Conservation (phyloP, 768 basidiomycete species). For the Suillus cothurnatus region DNA sequence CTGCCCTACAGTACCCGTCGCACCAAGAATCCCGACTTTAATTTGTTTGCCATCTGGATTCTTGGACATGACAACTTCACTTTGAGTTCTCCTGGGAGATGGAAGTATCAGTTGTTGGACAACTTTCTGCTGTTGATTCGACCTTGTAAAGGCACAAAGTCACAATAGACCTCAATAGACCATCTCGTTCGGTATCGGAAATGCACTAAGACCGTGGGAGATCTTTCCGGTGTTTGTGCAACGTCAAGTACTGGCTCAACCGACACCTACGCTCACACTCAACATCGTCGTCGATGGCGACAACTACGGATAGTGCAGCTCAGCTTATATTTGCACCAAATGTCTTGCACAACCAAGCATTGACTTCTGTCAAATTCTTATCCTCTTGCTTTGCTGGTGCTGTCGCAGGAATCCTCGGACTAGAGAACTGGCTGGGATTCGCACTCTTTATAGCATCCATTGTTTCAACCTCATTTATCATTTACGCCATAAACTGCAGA, state of each 20-base stretch:
- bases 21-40: constrained; percentile 79
- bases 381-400: constrained; percentile 86
- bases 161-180: no score
- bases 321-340: constrained; percentile 71
- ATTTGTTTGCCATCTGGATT: constrained; percentile 25
- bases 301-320: constrained; percentile 49
- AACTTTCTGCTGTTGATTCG: neutral
- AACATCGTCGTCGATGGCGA: constrained; percentile 43
- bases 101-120: neutral
- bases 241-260: no score
- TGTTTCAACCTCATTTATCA: constrained; percentile 63
- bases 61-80: constrained; percentile 21
- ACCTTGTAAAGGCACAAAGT: neutral
- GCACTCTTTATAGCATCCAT: constrained; percentile 71
- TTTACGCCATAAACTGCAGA: constrained; percentile 72
- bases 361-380: constrained; percentile 75
- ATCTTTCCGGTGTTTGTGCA: constrained; percentile 1
- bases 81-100: constrained; percentile 6
- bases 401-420: constrained; percentile 85
- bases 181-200: neutral
- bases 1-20: constrained; percentile 95
- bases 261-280: constrained; percentile 20
- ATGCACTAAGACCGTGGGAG: neutral
- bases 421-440: constrained; percentile 85
- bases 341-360: constrained; percentile 59